Conservation (phyloP, 495 filamentous ascomycete genomes). For the Staphylotrichum tortipilum region DNA sequence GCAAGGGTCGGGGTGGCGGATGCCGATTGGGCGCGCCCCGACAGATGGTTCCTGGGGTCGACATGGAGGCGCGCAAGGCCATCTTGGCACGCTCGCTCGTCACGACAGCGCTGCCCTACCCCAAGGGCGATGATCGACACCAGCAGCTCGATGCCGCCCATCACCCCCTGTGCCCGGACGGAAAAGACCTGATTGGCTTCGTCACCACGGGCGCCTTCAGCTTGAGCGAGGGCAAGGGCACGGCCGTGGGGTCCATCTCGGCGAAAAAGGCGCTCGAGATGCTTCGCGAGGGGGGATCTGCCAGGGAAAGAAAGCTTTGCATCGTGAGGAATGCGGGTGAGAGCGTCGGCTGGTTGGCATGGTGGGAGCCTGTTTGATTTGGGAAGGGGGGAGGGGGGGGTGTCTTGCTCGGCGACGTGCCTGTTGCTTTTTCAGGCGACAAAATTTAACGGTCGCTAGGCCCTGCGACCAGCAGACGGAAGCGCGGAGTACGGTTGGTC, state of each 20-base stretch:
- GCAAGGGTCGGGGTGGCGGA: neutral
- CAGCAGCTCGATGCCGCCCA: conserved; percentile 31
- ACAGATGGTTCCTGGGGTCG: conserved; percentile 14
- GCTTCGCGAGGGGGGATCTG: conserved; percentile 4
- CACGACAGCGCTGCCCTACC: conserved; percentile 16
- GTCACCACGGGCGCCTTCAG: conserved; percentile 82
- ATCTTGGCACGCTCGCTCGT: conserved; percentile 47
- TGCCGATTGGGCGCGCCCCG: conserved; percentile 8
- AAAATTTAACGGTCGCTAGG: neutral
- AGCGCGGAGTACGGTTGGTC: no score
- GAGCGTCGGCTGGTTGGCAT: conserved; percentile 63
- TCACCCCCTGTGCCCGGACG: conserved; percentile 57
- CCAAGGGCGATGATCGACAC: conserved; percentile 14
- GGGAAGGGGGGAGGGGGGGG: no score
- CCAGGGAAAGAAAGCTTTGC: conserved; percentile 48
- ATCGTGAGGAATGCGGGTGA: conserved; percentile 75
- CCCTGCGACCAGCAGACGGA: no score
- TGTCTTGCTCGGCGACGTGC: neutral
- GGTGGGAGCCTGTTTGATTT: conserved; percentile 66
- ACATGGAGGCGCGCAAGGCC: conserved; percentile 40
- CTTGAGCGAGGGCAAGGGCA: conserved; percentile 64
- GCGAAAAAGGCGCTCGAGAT: conserved; percentile 46
- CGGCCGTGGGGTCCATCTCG: conserved; percentile 64
- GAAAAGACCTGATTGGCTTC: conserved; percentile 80
- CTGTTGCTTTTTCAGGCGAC: conserved; percentile 3